phyloP scores from a whole-genome alignment of 179 eudicot genomes.

The Amaranthus tricolor region DNA sequence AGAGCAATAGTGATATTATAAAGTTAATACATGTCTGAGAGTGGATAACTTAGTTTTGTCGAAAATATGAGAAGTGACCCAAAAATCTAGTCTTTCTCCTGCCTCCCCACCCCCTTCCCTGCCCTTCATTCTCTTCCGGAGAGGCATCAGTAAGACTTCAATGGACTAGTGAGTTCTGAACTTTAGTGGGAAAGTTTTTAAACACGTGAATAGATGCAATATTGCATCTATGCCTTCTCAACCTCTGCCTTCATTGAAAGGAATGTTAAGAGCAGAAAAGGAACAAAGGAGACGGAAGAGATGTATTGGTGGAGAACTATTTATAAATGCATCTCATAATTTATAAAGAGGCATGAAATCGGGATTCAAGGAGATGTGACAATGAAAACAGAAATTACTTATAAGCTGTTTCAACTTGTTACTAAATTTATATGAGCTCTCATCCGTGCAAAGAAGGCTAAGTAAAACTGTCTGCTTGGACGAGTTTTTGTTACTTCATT shows the following conservation, averaged over 20 bases:
- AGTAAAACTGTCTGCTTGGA: too few species aligned
- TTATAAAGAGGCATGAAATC: not conserved
- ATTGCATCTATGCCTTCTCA: not conserved
- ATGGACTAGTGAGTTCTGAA: not conserved
- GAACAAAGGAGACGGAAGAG: not conserved
- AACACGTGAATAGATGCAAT: not conserved
- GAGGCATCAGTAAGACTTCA: not conserved
- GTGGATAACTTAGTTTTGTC: too few species aligned
- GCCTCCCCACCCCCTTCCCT: too few species aligned
- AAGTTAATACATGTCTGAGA: too few species aligned
- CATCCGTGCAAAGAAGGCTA: too few species aligned
- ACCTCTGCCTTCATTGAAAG: not conserved
- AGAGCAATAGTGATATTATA: not conserved
- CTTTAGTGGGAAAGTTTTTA: not conserved
- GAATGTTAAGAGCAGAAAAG: not conserved
- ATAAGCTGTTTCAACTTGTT: not conserved
- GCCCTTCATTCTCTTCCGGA: too few species aligned
- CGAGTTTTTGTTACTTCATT: not conserved
- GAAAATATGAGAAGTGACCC: not conserved
- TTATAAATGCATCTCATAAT: not conserved
- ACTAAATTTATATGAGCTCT: not conserved
- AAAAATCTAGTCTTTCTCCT: not conserved
- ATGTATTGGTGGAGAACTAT: not conserved
- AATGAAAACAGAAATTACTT: not conserved
- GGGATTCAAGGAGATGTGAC: not conserved